Base-by-base conservation (phyloP, 495 filamentous ascomycete species). In the Talaromyces ruber region DNA sequence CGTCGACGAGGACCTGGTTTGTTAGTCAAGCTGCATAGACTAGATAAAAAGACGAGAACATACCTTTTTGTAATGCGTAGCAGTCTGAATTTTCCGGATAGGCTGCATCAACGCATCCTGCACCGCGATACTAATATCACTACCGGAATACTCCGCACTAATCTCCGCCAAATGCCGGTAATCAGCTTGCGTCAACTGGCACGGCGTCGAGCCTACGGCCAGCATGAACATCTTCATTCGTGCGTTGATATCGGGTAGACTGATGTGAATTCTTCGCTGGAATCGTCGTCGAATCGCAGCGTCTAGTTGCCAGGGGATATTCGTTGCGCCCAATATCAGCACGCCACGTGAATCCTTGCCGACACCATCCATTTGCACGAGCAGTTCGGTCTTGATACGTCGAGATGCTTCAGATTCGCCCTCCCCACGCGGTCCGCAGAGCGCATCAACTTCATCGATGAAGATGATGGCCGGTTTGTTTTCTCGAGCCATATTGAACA, bases 361-460 rank as follows among this genome's bases (percentile, higher is more conserved):
- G 4, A 99, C 94, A 73, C 94, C 94, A 67, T 99, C 94, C 94
- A 99, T 99, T 71, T 99, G 94, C 14, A 99, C 95, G 21, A 99
- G 83, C 72, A 99, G 85, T 72, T 99, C 94, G 16, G 94, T 99
- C 72, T 99, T 99, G 76, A 99, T 98, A 66, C 94, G 88, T 59
- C 94, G 85, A 26, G 92, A 97, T 2, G 94, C 94, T 80, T 99
- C 94, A 1, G 91, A 96, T 76, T 99, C 94, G 68, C 94, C 94
- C 81, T 99, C 94, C 63, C 95, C 95, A 66, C 94, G 85, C 2
- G 94, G 93, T 2, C 95, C 94, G 69, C 95, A 98, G 25, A 99
- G 84, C 4, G 94, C 94, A 72, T 99, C 94, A 66, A 99, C 91
- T 76, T 99, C 94, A 73, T 99, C 94, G 72, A 99, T 98, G 77